Evolutionary conservation across 768 basidiomycete genomes (phyloP).

Genomic region (Mycena metata): DNA sequence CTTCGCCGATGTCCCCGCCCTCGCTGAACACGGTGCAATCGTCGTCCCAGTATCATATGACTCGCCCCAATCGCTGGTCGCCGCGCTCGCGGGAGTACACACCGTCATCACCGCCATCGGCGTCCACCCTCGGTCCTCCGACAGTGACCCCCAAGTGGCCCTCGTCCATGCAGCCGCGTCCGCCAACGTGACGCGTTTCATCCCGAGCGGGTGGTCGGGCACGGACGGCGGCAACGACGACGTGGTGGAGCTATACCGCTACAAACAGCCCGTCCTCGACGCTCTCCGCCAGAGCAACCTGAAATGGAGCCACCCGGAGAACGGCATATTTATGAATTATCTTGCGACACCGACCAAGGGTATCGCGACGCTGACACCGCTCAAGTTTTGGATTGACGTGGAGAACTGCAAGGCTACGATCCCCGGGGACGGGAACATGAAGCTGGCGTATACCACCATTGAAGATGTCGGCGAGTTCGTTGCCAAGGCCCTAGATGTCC

Average conservation of each 20-base stretch:
- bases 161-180: conserved; percentile 1
- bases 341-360: conserved; percentile 2
- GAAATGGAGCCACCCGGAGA: conserved; percentile 13
- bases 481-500: conserved; percentile 4
- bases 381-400: conserved; percentile 21
- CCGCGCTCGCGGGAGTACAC: conserved; percentile 11
- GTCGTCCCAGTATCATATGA: neutral
- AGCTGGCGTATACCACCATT: neutral
- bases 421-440: conserved; percentile 15
- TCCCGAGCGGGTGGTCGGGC: conserved; percentile 20
- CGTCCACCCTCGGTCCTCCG: conserved; percentile 5
- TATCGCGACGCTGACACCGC: neutral
- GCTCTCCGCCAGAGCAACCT: conserved; percentile 3
- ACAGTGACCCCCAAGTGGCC: conserved; percentile 5
- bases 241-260: conserved; percentile 20
- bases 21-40: neutral
- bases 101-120: conserved; percentile 21
- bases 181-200: conserved; percentile 5
- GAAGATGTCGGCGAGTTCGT: conserved; percentile 22
- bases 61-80: neutral
- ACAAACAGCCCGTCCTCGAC: conserved; percentile 6
- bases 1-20: neutral
- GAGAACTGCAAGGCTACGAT: conserved; percentile 17
- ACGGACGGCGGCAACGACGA: conserved; percentile 1
- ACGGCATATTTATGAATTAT: conserved; percentile 18